Evolutionary conservation across 108 stramenopile species (phyloP).

Genomic region (Nitzschia palea): DNA sequence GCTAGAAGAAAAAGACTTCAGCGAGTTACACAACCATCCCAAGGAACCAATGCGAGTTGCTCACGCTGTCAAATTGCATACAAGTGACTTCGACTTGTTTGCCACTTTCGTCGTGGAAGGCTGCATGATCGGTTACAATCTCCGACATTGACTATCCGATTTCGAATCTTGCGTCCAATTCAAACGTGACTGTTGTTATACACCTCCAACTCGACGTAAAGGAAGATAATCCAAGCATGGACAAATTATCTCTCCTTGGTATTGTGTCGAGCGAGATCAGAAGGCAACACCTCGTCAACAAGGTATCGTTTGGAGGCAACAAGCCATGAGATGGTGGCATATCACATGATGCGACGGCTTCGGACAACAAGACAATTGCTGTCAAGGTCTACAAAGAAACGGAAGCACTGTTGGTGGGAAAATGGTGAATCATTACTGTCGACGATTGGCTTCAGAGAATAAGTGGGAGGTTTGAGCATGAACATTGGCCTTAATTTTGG

Average conservation of each 20-base stretch:
- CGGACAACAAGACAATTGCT: no score
- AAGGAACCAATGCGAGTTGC: not conserved
- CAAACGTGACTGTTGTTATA: no score
- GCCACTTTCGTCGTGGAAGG: conserved; percentile 22
- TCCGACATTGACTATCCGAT: conserved; percentile 1
- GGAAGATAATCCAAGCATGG: not conserved
- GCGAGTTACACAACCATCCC: no score
- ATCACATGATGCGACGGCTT: no score
- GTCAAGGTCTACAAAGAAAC: no score
- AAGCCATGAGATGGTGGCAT: not conserved
- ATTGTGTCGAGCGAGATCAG: not conserved
- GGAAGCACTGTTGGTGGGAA: conserved; percentile 36
- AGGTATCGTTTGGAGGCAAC: no score
- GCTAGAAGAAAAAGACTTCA: conserved; percentile 1
- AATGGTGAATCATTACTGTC: conserved; percentile 64
- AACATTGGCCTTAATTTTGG: conserved; percentile 82
- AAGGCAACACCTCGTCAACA: not conserved
- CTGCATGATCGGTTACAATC: not conserved
- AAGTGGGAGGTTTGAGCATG: conserved; percentile 74
- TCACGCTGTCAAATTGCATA: not conserved
- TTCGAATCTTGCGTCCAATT: no score
- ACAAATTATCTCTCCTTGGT: not conserved
- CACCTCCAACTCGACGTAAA: no score
- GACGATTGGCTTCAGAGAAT: conserved; percentile 63
- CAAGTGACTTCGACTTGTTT: conserved; percentile 12